Conservation (phyloP, 1,284 basidiomycete species). For the Tilletiaria anomala region DNA sequence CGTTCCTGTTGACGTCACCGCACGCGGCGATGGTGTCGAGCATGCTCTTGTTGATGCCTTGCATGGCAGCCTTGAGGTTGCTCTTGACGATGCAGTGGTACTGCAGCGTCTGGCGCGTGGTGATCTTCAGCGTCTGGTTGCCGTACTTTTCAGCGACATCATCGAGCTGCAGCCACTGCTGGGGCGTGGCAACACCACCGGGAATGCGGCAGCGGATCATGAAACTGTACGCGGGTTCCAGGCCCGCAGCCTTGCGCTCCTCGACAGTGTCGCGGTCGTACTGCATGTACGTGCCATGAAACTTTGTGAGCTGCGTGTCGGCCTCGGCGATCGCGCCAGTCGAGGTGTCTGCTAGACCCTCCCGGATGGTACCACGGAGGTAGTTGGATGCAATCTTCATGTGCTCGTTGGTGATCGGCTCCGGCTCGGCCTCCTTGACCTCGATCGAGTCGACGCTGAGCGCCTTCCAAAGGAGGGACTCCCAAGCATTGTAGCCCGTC, state of each 20-base stretch:
- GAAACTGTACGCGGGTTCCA: conserved; percentile 92
- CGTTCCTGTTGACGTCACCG: conserved; percentile 91
- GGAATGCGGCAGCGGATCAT: conserved; percentile 98
- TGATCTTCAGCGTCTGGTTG: conserved; percentile 88
- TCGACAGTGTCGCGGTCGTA: conserved; percentile 97
- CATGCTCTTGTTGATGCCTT: conserved; percentile 80
- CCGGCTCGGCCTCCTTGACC: conserved; percentile 80
- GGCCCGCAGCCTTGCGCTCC: conserved; percentile 78
- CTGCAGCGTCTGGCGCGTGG: conserved; percentile 97
- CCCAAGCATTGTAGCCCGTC: conserved; percentile 93
- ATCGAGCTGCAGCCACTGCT: conserved; percentile 92
- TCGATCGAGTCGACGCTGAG: conserved; percentile 82
- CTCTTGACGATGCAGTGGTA: conserved; percentile 97
- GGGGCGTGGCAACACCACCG: conserved; percentile 72
- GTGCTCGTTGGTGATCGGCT: conserved; percentile 96
- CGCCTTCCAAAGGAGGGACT: conserved; percentile 81
- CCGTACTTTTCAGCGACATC: conserved; percentile 90
- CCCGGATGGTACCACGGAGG: conserved; percentile 79
- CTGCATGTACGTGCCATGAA: conserved; percentile 59
- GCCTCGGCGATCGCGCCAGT: conserved; percentile 79
- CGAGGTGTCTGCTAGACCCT: conserved; percentile 71
- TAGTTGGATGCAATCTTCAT: conserved; percentile 95
- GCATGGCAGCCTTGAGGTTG: conserved; percentile 88
- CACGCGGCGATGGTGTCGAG: conserved; percentile 95
- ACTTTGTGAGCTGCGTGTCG: conserved; percentile 93